Conservation (phyloP, 371 early-diverging fungal genomes). For the Actinomortierella ambigua region DNA sequence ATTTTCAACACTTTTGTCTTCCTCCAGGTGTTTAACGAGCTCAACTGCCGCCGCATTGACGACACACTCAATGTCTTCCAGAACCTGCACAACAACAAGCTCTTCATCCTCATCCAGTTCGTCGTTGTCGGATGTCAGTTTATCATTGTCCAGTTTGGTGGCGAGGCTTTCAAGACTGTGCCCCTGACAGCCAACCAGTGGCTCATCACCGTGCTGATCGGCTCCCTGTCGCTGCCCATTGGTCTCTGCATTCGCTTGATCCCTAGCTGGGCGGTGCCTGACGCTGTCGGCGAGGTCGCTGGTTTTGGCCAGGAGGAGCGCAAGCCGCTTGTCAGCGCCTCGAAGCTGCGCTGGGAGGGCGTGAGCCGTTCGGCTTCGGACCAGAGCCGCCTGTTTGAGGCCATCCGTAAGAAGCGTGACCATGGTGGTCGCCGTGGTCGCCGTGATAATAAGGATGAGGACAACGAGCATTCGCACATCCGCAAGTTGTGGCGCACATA, state of each 20-base stretch:
- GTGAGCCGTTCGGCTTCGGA: constrained; percentile 55
- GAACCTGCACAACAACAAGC: constrained; percentile 74
- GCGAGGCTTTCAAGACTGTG: constrained; percentile 86
- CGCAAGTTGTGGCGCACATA: too few relatives aligned
- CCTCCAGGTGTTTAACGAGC: constrained; percentile 93
- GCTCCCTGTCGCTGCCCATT: constrained; percentile 85
- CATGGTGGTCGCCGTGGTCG: constrained; percentile 8
- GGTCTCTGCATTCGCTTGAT: constrained; percentile 78
- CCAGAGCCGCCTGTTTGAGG: constrained; percentile 56
- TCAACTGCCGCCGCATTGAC: constrained; percentile 84
- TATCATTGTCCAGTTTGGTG: constrained; percentile 89
- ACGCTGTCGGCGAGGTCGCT: constrained; percentile 7
- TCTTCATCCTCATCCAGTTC: constrained; percentile 78
- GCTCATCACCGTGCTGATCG: constrained; percentile 76
- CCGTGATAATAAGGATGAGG: constrained; percentile 10
- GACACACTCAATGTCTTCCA: constrained; percentile 85
- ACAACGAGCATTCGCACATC: too few relatives aligned
- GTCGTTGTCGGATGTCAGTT: constrained; percentile 75
- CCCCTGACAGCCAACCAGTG: constrained; percentile 78
- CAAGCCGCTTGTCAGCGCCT: constrained; percentile 55
- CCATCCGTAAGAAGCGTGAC: constrained; percentile 50
- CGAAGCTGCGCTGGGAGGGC: constrained; percentile 66
- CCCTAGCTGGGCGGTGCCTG: constrained; percentile 53
- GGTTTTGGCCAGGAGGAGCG: constrained; percentile 49
- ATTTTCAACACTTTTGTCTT: constrained; percentile 97